Percentiles rank a stretch among this genome's conserved stretches.
These are phyloP conservation scores for Geotrichum histeridarum DNA, from an alignment of 1,139 yeast species.

Conservation along the genomic window DNA sequence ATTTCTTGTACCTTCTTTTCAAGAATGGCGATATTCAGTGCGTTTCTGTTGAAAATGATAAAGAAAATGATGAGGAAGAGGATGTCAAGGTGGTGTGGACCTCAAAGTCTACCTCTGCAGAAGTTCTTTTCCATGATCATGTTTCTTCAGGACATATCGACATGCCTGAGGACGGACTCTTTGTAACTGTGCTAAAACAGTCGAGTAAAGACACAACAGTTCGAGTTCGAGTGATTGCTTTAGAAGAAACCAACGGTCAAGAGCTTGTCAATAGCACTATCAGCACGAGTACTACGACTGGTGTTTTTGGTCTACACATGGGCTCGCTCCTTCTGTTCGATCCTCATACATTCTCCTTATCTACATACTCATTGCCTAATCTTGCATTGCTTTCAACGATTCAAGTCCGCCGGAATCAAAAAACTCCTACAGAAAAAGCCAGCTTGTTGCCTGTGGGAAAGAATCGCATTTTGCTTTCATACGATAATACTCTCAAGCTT, in stretches of 20 bases:
- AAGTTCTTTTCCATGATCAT: conserved; percentile 21
- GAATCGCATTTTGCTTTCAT: conserved; percentile 18
- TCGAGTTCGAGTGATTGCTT: conserved; percentile 25
- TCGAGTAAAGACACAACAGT: conserved; percentile 21
- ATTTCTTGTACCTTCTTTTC: conserved; percentile 22
- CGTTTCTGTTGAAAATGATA: conserved; percentile 9
- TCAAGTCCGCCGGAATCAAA: conserved; percentile 15
- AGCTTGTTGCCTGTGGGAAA: conserved; percentile 14
- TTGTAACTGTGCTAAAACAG: conserved; percentile 24
- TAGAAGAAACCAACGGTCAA: conserved; percentile 21
- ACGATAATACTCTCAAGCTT: conserved; percentile 27
- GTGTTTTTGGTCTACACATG: conserved; percentile 17
- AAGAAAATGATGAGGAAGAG: conserved; percentile 7
- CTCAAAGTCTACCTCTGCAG: conserved; percentile 21
- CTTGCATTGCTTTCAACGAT: conserved; percentile 12
- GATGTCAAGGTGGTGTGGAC: conserved; percentile 22
- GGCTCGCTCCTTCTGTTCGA: conserved; percentile 16
- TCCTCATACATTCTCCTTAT: conserved; percentile 14
- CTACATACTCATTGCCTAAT: conserved; percentile 15
- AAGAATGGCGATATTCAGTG: conserved; percentile 25
- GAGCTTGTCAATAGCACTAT: conserved; percentile 23
- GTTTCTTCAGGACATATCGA: conserved; percentile 20
- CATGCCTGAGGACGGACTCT: conserved; percentile 26
- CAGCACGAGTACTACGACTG: conserved; percentile 14
- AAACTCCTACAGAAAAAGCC: conserved; percentile 9